Base-by-base conservation (phyloP, 2,329 filamentous ascomycete genomes). In the Fusarium pseudocircinatum region DNA sequence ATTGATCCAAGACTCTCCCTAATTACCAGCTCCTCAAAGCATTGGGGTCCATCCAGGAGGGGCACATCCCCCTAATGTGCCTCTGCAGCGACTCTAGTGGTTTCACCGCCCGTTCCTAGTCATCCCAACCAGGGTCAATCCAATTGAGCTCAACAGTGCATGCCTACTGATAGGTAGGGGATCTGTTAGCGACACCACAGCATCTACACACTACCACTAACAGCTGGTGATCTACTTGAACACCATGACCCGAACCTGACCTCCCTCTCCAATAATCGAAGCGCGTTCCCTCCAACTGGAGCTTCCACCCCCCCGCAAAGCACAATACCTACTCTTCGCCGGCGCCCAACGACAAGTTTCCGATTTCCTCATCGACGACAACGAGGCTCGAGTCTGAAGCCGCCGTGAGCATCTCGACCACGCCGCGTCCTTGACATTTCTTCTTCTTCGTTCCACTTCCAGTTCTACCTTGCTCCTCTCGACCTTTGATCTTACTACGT, bases 291-390 rank as follows among this genome's bases (percentile, higher is more conserved):
- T 68, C 67, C 60, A 77, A 72, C 67, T 69, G 59, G 66, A 73
- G 73, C 72, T 74, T 64, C 72, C 34, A 40, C n/a, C 75, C 76
- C 59, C 76, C 75, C 76, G 73, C 76, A 77, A 77, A 75, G 69
- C 74, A 78, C 74, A 76, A 75, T 73, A 77, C 74, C 69, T 75
- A 66, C 50, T 69, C 66, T 39, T 69, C 68, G 65, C 71, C 68
- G 52, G 69, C 76, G 76, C 76, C 76, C 75, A 78, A 78, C 76
- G 59, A 65, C 73, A 69, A 67, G 54, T 72, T 67, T 76, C 65
- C 72, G 43, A 73, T 73, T 73, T 65, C 67, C 60, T 57, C 63
- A 60, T 73, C 72, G 69, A 72, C 74, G 69, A 76, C 70, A 70
- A 76, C 72, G 72, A 75, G 69, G 72, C 69, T 75, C 72, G 70